These are phyloP conservation scores for Paspalum vaginatum DNA, from an alignment of 176 grass and related monocot species.

Conservation along the genomic window DNA sequence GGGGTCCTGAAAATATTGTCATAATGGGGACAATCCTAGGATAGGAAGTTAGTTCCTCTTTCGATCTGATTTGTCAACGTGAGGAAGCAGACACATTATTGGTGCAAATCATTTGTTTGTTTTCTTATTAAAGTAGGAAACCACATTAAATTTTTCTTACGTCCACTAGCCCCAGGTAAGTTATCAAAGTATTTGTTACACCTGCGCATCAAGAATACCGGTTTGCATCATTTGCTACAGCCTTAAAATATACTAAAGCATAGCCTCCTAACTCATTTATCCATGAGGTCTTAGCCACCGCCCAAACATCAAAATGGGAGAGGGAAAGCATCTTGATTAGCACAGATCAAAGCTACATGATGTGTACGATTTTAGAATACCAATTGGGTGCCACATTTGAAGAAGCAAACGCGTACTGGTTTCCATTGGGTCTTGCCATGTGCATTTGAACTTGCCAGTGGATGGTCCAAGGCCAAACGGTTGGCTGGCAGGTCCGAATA, in stretches of 20 bases:
- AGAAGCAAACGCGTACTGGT: neutral
- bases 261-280: constrained; percentile 2
- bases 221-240: neutral
- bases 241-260: neutral
- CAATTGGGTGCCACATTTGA: neutral
- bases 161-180: neutral
- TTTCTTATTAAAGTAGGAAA: neutral
- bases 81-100: neutral
- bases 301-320: neutral
- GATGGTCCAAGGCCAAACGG: neutral
- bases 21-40: neutral
- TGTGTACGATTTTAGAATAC: neutral
- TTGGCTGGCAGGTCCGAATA: constrained; percentile 9
- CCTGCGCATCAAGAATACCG: neutral
- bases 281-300: neutral
- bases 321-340: neutral
- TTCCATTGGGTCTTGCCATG: neutral
- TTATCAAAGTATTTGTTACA: neutral
- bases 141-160: neutral
- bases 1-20: neutral
- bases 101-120: neutral
- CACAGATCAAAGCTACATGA: neutral
- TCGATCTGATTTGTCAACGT: neutral
- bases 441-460: constrained; percentile 18
- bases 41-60: neutral